Conservation (phyloP, 225 moss, liverwort and hornwort species). For the Neckera pumila region DNA sequence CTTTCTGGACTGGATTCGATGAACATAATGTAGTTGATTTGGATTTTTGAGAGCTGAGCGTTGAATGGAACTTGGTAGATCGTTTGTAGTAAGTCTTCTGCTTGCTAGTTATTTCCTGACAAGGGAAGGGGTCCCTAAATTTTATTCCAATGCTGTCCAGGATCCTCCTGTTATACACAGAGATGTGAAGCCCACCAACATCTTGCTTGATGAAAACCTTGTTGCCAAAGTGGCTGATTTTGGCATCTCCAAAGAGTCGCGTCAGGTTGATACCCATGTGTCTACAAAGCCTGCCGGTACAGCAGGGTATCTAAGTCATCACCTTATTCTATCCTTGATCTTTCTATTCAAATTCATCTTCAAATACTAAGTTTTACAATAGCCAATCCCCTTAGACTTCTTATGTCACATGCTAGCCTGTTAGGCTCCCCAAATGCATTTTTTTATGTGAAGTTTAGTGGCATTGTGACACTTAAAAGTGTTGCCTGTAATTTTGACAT, state of each 20-base stretch:
- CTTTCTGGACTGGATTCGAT: neutral
- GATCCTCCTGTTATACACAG: slow-evolving; percentile 1
- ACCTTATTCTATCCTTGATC: neutral
- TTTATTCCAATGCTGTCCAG: neutral
- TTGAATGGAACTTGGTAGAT: neutral
- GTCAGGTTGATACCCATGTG: slow-evolving; percentile 17
- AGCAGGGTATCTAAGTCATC: slow-evolving; percentile 8
- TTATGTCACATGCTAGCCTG: neutral
- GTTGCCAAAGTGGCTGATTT: slow-evolving; percentile 66
- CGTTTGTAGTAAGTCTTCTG: neutral
- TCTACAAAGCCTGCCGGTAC: slow-evolving; percentile 35
- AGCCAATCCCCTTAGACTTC: neutral
- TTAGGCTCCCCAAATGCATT: neutral
- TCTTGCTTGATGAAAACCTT: slow-evolving; percentile 29
- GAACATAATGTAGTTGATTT: neutral
- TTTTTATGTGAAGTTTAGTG: neutral
- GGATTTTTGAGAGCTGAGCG: neutral
- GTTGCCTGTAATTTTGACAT: neutral
- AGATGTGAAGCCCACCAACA: slow-evolving; percentile 43
- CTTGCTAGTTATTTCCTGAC: neutral
- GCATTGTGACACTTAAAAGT: neutral
- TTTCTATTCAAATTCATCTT: neutral
- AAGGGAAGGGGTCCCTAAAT: neutral
- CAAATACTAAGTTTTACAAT: neutral
- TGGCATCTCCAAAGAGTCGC: slow-evolving; percentile 43